These are phyloP conservation scores for Closterium sp. DNA, from an alignment of 139 green algal species.

Conservation along the genomic window DNA sequence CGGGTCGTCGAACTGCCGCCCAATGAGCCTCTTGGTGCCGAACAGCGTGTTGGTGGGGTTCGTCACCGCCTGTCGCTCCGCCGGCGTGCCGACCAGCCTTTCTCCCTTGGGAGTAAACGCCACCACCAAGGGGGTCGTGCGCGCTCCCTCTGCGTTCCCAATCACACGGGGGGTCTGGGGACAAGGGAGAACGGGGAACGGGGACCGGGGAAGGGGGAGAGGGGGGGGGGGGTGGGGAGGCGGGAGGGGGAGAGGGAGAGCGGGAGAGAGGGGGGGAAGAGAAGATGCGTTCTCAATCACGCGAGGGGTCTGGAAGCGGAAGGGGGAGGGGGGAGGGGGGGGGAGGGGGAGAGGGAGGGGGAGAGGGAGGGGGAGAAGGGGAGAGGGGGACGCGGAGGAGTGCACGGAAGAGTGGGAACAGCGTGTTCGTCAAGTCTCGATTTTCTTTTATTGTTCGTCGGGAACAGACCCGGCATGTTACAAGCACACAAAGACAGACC, in stretches of 20 bases:
- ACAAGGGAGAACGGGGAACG: conserved; percentile 91
- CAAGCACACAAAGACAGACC: too few species aligned
- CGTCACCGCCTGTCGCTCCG: conserved; percentile 94
- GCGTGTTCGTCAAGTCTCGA: too few species aligned
- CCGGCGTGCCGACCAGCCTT: conserved; percentile 77
- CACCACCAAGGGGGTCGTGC: conserved; percentile 78
- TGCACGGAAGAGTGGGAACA: too few species aligned
- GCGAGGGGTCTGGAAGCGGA: conserved; percentile 77
- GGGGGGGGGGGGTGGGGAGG: too few species aligned
- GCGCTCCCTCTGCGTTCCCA: conserved; percentile 93
- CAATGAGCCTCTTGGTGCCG: conserved; percentile 96
- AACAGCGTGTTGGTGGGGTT: conserved; percentile 98
- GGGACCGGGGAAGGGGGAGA: conserved; percentile 71
- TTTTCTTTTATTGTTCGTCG: too few species aligned
- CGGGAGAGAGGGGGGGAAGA: too few species aligned
- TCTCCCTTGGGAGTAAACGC: conserved; percentile 98
- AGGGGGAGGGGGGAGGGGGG: too few species aligned
- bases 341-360: too few species aligned
- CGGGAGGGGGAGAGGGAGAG: too few species aligned
- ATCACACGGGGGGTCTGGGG: conserved; percentile 89
- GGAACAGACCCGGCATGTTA: too few species aligned
- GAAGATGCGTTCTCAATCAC: conserved; percentile 99
- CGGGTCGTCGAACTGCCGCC: conserved; percentile 85
- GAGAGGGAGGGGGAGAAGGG: too few species aligned
- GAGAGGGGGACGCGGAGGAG: too few species aligned